A percentile compares a stretch with the other conserved stretches of the same genome.
Conservation (phyloP, 2,329 filamentous ascomycete genomes). For the Fusarium sp. region DNA sequence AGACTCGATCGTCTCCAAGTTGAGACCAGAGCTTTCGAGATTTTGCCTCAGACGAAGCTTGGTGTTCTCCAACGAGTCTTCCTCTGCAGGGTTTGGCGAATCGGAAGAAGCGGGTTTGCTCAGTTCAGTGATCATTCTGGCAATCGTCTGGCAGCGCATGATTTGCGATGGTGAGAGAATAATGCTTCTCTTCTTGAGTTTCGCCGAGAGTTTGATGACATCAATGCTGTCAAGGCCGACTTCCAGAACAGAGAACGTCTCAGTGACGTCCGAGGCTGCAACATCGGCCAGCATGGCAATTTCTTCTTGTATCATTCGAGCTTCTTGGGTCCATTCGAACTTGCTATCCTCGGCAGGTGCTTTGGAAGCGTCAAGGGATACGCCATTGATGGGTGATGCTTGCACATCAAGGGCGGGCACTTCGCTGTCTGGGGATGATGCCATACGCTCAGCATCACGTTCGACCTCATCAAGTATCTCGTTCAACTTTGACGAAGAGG, state of each 20-base stretch:
- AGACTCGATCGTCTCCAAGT: constrained; percentile 61
- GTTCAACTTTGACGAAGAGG: constrained; percentile 47
- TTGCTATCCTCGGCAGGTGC: constrained; percentile 50
- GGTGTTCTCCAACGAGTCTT: constrained; percentile 28
- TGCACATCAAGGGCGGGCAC: constrained; percentile 12
- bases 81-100: neutral
- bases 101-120: neutral
- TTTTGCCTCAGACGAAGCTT: constrained; percentile 53
- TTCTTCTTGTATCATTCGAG: constrained; percentile 67
- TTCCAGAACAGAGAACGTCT: constrained; percentile 77
- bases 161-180: constrained; percentile 79
- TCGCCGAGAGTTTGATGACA: constrained; percentile 83
- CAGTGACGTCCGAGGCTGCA: constrained; percentile 62
- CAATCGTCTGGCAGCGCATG: constrained; percentile 77
- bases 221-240: constrained; percentile 94
- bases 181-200: constrained; percentile 72
- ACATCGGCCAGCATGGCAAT: constrained; percentile 73
- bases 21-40: constrained; percentile 49
- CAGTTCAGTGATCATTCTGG: constrained; percentile 60
- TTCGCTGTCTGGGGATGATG: constrained; percentile 13
- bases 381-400: neutral
- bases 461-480: constrained; percentile 55
- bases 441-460: constrained; percentile 22
- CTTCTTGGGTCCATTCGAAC: constrained; percentile 71
- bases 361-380: neutral